Evolutionary conservation across 202 grass and related monocot genomes (phyloP), one percentile per base, ranked within the genome.

Genomic region (Cymbopogon flexuosus): DNA sequence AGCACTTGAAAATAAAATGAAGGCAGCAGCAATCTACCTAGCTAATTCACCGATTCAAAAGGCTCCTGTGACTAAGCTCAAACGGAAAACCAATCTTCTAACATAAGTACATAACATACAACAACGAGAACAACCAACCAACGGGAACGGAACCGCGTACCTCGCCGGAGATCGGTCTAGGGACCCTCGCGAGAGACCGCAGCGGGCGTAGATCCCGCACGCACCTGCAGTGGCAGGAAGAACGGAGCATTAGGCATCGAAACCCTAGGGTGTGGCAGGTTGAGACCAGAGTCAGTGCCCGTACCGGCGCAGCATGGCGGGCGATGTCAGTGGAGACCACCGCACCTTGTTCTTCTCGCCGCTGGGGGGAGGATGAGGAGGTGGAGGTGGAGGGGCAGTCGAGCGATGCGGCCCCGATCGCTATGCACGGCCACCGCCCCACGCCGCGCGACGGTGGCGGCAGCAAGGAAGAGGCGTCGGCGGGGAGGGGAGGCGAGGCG

Each of bases 161-260:
- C 90, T 99, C 92, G 43, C 82, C 24, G 68, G 85, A 66, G 78
- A 89, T 89, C 69, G 83, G 79, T 36, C 87, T 88, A 75, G 86
- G 86, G 58, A 82, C 84, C 80, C 85, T 88, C 56, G 71, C 23
- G 62, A 90, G 70, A 76, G 87, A 67, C 78, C 75, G 88, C 73
- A 78, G 86, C 10, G 80, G 65, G 66, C 72, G 84, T 70, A 99
- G 79, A 93, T 93, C 90, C 78, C 90, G 73, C 78, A 88, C n/a
- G 85, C 87, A 93, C 90, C 96, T 99, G 87, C 72, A 31, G 35
- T 1, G 30, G 34, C 10, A 46, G 42, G 62, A 7, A 57, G 11
- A 70, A 51, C 14, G 10, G 0, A 72, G 43, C 34, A 89, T 89
- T 79, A 86, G 73, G 24, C 83, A 24, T 31, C n/a, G 43, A 40